Evolutionary conservation across 1,139 yeast species (phyloP).

Genomic region (Casaregolazyma lundiana): DNA sequence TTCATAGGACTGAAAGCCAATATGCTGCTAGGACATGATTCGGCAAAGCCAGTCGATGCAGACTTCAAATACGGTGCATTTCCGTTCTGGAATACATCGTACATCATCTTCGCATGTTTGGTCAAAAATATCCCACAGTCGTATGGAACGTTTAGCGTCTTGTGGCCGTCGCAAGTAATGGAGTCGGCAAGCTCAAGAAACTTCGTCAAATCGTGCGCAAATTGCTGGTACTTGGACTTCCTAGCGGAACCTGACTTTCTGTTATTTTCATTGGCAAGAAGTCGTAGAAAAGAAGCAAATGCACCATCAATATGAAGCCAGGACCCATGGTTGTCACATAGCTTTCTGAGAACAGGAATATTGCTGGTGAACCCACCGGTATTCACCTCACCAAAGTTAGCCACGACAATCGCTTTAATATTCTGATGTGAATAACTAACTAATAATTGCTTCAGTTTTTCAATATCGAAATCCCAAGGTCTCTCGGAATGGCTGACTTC

Average conservation of each 20-base stretch:
- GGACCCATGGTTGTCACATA: slow-evolving; percentile 27
- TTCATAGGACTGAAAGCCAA: slow-evolving; percentile 19
- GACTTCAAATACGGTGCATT: slow-evolving; percentile 26
- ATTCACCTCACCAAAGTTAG: slow-evolving; percentile 28
- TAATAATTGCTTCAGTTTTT: slow-evolving; percentile 17
- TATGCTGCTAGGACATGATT: background rate
- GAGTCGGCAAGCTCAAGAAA: slow-evolving; percentile 28
- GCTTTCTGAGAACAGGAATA: slow-evolving; percentile 17
- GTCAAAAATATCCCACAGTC: slow-evolving; percentile 28
- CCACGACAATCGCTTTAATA: slow-evolving; percentile 22
- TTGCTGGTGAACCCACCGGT: slow-evolving; percentile 25
- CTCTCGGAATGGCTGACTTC: slow-evolving; percentile 12
- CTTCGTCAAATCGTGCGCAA: slow-evolving; percentile 18
- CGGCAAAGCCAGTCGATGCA: background rate
- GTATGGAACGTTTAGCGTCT: slow-evolving; percentile 29
- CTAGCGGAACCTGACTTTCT: background rate
- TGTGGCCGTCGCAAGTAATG: slow-evolving; percentile 29
- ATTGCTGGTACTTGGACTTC: slow-evolving; percentile 10
- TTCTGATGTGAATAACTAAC: slow-evolving; percentile 3
- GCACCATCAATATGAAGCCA: slow-evolving; percentile 32
- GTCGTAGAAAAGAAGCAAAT: slow-evolving; percentile 24
- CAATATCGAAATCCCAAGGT: slow-evolving; percentile 26
- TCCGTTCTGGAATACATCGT: slow-evolving; percentile 24
- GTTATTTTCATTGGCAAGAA: slow-evolving; percentile 14
- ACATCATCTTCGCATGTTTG: slow-evolving; percentile 16